Base-by-base conservation (phyloP, 257 asterid genomes). In the Gardenia jasminoides region DNA sequence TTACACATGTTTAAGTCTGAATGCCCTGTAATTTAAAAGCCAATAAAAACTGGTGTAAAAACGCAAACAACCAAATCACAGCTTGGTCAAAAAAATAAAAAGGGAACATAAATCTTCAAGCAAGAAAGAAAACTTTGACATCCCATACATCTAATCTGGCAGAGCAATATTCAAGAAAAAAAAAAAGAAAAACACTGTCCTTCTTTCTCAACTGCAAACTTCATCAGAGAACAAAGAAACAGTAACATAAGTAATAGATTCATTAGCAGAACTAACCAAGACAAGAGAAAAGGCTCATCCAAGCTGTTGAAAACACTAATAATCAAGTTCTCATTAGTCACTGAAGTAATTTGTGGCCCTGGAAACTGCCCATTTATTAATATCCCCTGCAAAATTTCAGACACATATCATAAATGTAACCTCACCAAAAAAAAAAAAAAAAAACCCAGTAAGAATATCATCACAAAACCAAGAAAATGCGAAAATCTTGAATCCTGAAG, bases 311-410 rank as follows among this genome's bases (percentile, higher is more conserved):
- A 83, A 69, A 87, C 82, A 62, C 70, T 85, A 75, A 87, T 39
- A 47, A 87, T 83, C 80, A 87, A 47, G 70, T 87, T 87, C n/a
- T 87, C 91, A 78, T 87, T 85, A 1, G 89, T 85, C 4, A 80
- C 86, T 28, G 86, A 20, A 47, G 80, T 82, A 71, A 87, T 87
- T 19, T 56, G 76, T 4, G 91, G 91, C 46, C 91, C 91, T 56
- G 91, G 91, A 72, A 87, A 87, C 48, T 85, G 86, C 46, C 88
- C 91, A 69, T 87, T 87, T 75, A 87, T 87, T 86, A 87, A 78
- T n/a, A 87, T 85, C 6, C 91, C 91, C 91, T 87, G 88, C 74
- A 50, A 69, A 13, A 78, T 10, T 33, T 26, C 66, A 47, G 52
- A 72, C 67, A 59, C 76, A 67, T 68, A 3, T 47, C 76, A 41